A percentile compares a stretch with the other conserved stretches of the same genome.
Evolutionary conservation across 2,329 filamentous ascomycete genomes (phyloP).

Genomic region (Fusarium hostae): DNA sequence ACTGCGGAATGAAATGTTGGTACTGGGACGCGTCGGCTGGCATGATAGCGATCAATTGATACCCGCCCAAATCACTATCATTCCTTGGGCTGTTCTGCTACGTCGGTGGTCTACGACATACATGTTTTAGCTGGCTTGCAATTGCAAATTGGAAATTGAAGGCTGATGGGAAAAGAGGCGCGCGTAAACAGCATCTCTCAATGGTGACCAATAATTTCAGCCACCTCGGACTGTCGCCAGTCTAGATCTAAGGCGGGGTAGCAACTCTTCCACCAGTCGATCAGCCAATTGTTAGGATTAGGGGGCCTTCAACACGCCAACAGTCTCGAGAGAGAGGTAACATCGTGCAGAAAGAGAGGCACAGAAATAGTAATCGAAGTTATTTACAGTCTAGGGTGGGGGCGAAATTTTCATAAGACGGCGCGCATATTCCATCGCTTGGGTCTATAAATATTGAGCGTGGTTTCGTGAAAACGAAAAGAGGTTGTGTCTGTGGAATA

Average conservation of each 20-base stretch:
- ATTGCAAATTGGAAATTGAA: background rate
- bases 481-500: too few species aligned
- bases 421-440: background rate
- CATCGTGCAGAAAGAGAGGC: background rate
- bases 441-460: background rate
- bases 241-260: background rate
- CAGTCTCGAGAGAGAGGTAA: background rate
- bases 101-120: rapidly evolving
- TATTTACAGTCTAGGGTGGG: background rate
- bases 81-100: too few species aligned
- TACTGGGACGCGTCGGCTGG: background rate
- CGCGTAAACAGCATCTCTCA: background rate
- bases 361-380: rapidly evolving
- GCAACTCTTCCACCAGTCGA: background rate
- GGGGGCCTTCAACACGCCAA: rapidly evolving
- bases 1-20: background rate
- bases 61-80: background rate
- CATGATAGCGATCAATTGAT: background rate
- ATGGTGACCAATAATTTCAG: background rate
- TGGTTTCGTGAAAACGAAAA: rapidly evolving
- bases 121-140: rapidly evolving
- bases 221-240: too few species aligned
- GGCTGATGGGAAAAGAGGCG: background rate
- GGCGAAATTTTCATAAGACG: background rate
- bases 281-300: background rate